Conservation (phyloP, 192 early-diverging fungal species). For the Gigaspora rosea region DNA sequence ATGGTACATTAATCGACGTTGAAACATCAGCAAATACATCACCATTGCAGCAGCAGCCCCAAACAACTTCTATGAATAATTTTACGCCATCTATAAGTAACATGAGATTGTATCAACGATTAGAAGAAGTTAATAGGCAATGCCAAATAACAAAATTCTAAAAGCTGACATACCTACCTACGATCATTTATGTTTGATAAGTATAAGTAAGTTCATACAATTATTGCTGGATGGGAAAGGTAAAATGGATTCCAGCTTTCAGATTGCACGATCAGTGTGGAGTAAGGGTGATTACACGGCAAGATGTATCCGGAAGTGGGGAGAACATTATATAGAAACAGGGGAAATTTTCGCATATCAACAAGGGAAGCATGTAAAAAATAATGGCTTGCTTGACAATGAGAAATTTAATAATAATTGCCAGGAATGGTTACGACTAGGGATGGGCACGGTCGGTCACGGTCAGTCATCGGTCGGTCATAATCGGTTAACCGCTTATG, state of each 20-base stretch:
- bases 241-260: too few relatives aligned
- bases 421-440: neutral
- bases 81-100: neutral
- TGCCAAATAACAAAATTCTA: neutral
- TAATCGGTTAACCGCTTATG: too few relatives aligned
- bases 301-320: too few relatives aligned
- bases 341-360: neutral
- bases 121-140: neutral
- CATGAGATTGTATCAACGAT: neutral
- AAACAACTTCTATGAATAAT: neutral
- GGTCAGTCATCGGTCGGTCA: too few relatives aligned
- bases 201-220: neutral
- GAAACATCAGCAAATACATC: neutral
- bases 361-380: slow-evolving; percentile 8
- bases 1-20: too few relatives aligned
- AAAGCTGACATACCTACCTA: neutral
- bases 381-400: neutral
- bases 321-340: neutral
- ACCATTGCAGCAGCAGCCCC: neutral
- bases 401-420: neutral
- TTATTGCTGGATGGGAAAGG: too few relatives aligned
- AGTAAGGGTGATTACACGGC: too few relatives aligned
- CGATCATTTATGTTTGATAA: neutral
- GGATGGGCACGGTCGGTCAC: too few relatives aligned
- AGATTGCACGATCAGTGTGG: too few relatives aligned